Evolutionary conservation across 345 rosid species (phyloP).

Genomic region (Heritiera littoralis): DNA sequence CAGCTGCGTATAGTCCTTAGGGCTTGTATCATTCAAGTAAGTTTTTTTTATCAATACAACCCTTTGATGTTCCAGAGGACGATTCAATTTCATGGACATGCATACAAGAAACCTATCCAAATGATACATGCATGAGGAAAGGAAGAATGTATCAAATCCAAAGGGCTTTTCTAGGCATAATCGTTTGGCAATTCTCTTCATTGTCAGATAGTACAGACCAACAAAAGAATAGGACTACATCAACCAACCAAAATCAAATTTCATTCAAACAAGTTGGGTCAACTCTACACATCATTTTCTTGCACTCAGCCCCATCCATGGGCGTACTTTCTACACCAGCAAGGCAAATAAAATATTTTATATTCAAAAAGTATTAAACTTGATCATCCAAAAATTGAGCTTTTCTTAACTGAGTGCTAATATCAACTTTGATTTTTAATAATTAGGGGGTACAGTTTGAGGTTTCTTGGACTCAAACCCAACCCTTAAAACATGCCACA

Average conservation of each 20-base stretch:
- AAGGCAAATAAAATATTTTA: neutral
- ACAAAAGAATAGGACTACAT: neutral
- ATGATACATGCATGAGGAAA: neutral
- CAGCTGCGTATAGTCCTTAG: too few relatives aligned
- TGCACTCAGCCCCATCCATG: neutral
- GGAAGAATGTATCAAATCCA: neutral
- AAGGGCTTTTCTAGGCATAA: too few relatives aligned
- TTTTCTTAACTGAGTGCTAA: neutral
- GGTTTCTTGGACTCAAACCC: too few relatives aligned
- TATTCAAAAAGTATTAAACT: neutral
- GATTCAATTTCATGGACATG: neutral
- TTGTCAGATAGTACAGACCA: neutral
- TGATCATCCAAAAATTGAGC: neutral
- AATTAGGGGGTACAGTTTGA: too few relatives aligned
- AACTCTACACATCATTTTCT: neutral
- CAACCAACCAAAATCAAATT: neutral
- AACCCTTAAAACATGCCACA: too few relatives aligned
- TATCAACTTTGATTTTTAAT: too few relatives aligned
- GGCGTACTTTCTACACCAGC: neutral
- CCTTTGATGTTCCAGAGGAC: neutral
- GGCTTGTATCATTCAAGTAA: too few relatives aligned
- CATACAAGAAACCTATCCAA: neutral
- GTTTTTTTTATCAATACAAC: too few relatives aligned
- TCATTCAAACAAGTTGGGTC: constrained; percentile 6
- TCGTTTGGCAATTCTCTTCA: neutral